Conservation (phyloP, 306 rosid genomes). For the Fragaria iinumae region DNA sequence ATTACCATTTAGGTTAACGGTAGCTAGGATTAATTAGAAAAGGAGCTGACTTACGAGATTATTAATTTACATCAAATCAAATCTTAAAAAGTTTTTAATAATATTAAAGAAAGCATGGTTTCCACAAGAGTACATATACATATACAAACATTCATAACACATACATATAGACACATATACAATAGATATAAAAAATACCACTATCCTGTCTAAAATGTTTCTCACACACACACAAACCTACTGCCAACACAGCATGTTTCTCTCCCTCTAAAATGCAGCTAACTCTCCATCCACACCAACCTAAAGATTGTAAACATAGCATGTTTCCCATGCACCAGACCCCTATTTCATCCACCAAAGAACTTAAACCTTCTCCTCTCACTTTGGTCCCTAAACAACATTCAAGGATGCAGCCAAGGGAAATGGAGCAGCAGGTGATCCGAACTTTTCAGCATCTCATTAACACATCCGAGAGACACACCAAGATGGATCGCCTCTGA, state of each 20-base stretch:
- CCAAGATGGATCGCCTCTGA: background rate
- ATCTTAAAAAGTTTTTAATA: background rate
- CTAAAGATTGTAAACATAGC: background rate
- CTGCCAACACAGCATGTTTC: background rate
- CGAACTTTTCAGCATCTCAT: background rate
- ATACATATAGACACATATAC: background rate
- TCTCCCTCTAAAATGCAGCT: background rate
- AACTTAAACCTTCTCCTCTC: background rate
- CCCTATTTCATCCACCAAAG: background rate
- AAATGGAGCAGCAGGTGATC: background rate
- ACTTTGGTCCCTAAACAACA: background rate
- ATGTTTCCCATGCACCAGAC: background rate
- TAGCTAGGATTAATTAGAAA: background rate
- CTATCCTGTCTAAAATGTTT: background rate
- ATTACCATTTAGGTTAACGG: background rate
- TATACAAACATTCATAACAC: background rate
- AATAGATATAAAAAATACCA: background rate
- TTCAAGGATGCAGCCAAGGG: background rate
- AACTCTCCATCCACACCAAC: background rate
- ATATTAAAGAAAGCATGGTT: background rate
- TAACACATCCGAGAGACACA: background rate
- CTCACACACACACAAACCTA: background rate
- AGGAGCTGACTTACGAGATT: background rate
- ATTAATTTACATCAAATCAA: background rate
- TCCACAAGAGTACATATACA: background rate